phyloP scores from a whole-genome alignment of 192 early-diverging fungal species.

The Backusella liffmaniae region DNA sequence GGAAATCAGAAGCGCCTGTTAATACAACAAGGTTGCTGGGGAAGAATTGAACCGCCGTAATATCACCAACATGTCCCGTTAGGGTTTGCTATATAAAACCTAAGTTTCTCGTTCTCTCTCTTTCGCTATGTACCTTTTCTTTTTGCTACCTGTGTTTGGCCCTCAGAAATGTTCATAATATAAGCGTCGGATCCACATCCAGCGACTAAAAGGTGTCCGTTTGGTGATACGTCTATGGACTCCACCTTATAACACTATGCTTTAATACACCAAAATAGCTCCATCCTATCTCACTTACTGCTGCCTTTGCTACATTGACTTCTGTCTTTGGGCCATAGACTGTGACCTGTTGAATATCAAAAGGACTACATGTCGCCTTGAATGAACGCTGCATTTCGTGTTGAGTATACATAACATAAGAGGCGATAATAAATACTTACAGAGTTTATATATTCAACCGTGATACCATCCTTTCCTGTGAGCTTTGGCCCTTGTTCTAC shows the following conservation, averaged over 20 bases:
- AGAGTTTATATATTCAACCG: conserved; percentile 38
- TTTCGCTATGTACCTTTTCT: too few species aligned
- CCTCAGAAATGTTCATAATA: conserved; percentile 41
- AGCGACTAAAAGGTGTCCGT: conserved; percentile 44
- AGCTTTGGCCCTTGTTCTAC: conserved; percentile 30
- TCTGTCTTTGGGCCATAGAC: conserved; percentile 41
- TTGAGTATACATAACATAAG: not conserved
- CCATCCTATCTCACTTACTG: not conserved
- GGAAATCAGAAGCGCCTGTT: conserved; percentile 66
- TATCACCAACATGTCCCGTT: conserved; percentile 66
- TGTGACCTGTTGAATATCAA: conserved; percentile 28
- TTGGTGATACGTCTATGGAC: conserved; percentile 48
- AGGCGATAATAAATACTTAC: conserved; percentile 24
- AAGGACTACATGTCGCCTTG: conserved; percentile 32
- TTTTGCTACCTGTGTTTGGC: conserved; percentile 35
- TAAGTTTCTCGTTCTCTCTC: not conserved
- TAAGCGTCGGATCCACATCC: conserved; percentile 38
- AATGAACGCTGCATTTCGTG: conserved; percentile 38
- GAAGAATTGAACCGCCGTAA: conserved; percentile 68
- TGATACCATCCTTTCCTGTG: conserved; percentile 41
- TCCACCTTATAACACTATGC: conserved; percentile 24
- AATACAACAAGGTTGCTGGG: conserved; percentile 72
- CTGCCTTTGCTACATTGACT: conserved; percentile 7
- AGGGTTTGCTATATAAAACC: conserved; percentile 38
- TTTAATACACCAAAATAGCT: not conserved